Conservation (phyloP, 139 green algal species). For the Chlamydomonas schloesseri region DNA sequence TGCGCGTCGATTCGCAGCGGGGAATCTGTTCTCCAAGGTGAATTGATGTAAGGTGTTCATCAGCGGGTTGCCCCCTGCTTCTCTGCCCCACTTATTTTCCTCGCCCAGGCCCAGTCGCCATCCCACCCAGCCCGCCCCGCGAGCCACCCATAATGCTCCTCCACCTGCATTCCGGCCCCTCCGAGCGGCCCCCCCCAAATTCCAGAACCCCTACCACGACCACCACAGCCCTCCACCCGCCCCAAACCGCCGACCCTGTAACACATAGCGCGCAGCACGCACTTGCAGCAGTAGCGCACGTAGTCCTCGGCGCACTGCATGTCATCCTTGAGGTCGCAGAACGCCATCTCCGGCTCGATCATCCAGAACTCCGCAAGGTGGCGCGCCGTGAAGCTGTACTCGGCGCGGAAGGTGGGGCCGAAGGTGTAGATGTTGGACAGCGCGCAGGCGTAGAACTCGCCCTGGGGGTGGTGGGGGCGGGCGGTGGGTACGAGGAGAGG, state of each 20-base stretch:
- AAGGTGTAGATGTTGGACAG: slow-evolving; percentile 96
- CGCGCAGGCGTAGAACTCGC: slow-evolving; percentile 91
- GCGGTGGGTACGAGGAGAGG: neutral
- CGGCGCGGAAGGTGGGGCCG: slow-evolving; percentile 95
- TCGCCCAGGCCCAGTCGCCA: no score
- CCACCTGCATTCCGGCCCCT: no score
- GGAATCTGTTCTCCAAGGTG: neutral
- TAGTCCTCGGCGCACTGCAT: slow-evolving; percentile 96
- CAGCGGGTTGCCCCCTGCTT: neutral
- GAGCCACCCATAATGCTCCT: no score
- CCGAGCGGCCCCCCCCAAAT: neutral
- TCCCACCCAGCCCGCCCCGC: no score
- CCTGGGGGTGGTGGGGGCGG: slow-evolving; percentile 56
- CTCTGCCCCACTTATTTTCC: no score
- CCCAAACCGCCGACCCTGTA: neutral
- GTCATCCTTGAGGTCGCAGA: slow-evolving; percentile 93
- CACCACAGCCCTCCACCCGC: neutral
- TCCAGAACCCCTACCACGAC: neutral
- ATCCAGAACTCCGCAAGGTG: slow-evolving; percentile 99
- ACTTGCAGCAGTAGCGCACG: slow-evolving; percentile 86
- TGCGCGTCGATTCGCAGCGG: no score
- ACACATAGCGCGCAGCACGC: slow-evolving; percentile 70
- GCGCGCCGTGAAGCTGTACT: slow-evolving; percentile 93
- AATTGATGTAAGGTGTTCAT: neutral
- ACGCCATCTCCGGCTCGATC: slow-evolving; percentile 99